These are phyloP conservation scores for Chionographis japonica DNA, from an alignment of 106 monocot genomes.

Conservation along the genomic window DNA sequence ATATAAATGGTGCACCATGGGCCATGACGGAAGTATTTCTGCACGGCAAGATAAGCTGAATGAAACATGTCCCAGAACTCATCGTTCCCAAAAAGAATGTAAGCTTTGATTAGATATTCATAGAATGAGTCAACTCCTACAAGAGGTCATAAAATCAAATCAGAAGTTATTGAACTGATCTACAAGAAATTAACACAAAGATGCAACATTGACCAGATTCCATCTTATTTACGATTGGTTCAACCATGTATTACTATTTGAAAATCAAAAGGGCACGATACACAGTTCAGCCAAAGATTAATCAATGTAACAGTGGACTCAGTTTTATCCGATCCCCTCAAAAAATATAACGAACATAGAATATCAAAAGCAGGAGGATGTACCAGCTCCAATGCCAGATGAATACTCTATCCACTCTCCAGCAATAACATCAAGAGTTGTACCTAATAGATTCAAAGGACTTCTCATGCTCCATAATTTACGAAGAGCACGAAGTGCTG, in stretches of 20 bases:
- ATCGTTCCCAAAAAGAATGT: constrained; percentile 88
- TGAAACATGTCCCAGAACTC: constrained; percentile 93
- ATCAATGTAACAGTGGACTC: too few relatives aligned
- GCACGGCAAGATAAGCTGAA: constrained; percentile 82
- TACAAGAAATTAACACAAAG: neutral
- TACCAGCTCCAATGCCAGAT: constrained; percentile 94
- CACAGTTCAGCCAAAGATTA: too few relatives aligned
- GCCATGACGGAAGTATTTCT: constrained; percentile 90
- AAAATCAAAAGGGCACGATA: neutral
- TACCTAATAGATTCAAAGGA: constrained; percentile 84
- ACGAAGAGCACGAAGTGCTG: constrained; percentile 75
- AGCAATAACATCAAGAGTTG: constrained; percentile 78
- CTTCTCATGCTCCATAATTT: constrained; percentile 98
- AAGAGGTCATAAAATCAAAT: constrained; percentile 5
- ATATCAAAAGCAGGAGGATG: constrained; percentile 10
- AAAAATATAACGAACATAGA: neutral
- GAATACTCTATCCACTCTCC: constrained; percentile 92
- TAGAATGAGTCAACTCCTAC: constrained; percentile 97
- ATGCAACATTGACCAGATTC: neutral
- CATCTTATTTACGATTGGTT: neutral
- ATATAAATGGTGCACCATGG: constrained; percentile 59
- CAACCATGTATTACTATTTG: neutral
- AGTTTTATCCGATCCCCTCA: too few relatives aligned
- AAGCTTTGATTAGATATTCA: constrained; percentile 89
- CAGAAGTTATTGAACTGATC: neutral